Conservation (phyloP, 495 filamentous ascomycete genomes). For the Penicillium lividum region DNA sequence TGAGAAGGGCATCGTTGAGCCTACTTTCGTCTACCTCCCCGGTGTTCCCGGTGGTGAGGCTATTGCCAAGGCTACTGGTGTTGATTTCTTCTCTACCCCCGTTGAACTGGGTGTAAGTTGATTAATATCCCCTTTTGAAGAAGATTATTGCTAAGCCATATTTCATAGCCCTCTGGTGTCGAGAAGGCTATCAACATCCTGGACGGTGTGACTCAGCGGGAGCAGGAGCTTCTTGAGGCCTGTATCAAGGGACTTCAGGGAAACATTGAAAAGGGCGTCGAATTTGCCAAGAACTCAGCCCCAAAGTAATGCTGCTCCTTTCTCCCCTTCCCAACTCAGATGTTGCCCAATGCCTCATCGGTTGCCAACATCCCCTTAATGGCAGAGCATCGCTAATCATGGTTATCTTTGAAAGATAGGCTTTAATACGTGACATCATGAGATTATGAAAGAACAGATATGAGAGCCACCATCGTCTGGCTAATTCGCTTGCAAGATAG, state of each 20-base stretch:
- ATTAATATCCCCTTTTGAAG: neutral
- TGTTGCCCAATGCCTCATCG: neutral
- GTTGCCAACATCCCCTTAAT: conserved; percentile 1
- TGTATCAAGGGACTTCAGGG: conserved; percentile 74
- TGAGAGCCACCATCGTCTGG: neutral
- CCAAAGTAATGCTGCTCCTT: conserved; percentile 58
- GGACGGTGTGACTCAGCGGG: conserved; percentile 67
- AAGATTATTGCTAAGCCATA: conserved; percentile 15
- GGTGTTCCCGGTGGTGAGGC: conserved; percentile 85
- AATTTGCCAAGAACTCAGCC: conserved; percentile 82
- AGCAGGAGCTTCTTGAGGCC: conserved; percentile 82
- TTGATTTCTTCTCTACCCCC: conserved; percentile 94
- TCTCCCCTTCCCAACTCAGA: conserved; percentile 17
- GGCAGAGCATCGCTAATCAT: conserved; percentile 44
- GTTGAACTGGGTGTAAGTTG: conserved; percentile 85
- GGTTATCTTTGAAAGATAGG: conserved; percentile 47
- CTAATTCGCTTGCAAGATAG: neutral
- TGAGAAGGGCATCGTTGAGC: conserved; percentile 88
- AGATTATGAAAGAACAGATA: conserved; percentile 32
- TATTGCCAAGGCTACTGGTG: conserved; percentile 75
- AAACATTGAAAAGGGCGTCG: conserved; percentile 92
- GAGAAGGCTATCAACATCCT: conserved; percentile 83
- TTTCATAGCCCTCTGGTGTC: conserved; percentile 69
- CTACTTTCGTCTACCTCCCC: conserved; percentile 90
- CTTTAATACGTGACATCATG: conserved; percentile 39